Conservation (phyloP, 2,329 filamentous ascomycete genomes). For the Mycosphaerella arachidis region DNA sequence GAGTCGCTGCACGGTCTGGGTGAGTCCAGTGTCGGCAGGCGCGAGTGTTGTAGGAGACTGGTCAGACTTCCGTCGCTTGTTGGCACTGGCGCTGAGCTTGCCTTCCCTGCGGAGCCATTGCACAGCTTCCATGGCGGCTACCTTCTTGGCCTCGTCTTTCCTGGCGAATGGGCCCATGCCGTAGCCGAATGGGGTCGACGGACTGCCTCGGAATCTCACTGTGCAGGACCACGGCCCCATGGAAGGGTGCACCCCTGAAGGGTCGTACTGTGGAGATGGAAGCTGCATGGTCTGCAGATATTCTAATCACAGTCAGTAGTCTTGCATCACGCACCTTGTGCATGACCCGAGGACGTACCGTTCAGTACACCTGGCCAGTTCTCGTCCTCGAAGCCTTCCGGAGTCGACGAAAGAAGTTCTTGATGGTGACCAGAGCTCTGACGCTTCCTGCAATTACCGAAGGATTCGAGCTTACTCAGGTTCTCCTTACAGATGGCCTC, state of each 20-base stretch:
- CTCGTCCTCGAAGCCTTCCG: constrained; percentile 19
- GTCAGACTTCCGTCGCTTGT: constrained; percentile 18
- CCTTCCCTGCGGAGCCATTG: constrained; percentile 37
- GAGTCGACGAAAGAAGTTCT: not conserved
- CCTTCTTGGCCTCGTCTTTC: constrained; percentile 41
- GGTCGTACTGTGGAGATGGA: constrained; percentile 34
- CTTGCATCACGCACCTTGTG: not conserved
- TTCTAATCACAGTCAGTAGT: constrained; percentile 25
- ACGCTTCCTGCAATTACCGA: constrained; percentile 25
- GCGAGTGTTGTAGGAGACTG: not conserved
- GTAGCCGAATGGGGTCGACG: constrained; percentile 35
- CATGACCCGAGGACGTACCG: constrained; percentile 9
- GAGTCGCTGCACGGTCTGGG: constrained; percentile 8
- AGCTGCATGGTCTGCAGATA: constrained; percentile 17
- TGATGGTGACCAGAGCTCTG: constrained; percentile 17
- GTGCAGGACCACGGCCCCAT: constrained; percentile 18
- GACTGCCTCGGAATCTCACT: constrained; percentile 15
- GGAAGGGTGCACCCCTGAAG: constrained; percentile 31
- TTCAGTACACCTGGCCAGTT: constrained; percentile 40
- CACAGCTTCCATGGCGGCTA: constrained; percentile 40
- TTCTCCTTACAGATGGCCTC: constrained; percentile 37
- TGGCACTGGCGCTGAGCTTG: constrained; percentile 14
- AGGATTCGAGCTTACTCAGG: constrained; percentile 27
- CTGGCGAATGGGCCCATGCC: constrained; percentile 30
- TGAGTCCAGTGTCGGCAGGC: constrained; percentile 7